Conservation (phyloP, 2,329 filamentous ascomycete species). For the Aspergillus sp. region DNA sequence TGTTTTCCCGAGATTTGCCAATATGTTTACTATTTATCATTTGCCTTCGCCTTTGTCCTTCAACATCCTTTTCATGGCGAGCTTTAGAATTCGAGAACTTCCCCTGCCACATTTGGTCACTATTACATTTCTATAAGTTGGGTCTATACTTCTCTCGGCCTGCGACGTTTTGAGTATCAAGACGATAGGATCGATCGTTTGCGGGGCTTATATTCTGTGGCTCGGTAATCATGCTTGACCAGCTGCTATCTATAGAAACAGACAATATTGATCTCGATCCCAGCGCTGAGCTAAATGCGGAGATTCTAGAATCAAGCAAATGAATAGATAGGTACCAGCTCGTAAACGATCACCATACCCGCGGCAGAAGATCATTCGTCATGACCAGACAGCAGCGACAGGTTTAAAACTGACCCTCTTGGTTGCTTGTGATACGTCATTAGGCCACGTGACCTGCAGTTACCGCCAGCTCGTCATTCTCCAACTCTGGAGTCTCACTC, state of each 20-base stretch:
- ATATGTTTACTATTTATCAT: conserved; percentile 16
- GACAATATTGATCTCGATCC: not conserved
- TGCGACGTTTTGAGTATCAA: not conserved
- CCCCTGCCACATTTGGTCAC: not conserved
- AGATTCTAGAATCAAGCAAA: not conserved
- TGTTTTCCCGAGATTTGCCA: not conserved
- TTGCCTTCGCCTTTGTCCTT: conserved; percentile 10
- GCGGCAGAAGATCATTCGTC: conserved; percentile 6
- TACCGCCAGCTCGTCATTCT: not conserved
- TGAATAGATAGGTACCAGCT: not conserved
- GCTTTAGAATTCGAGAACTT: conserved; percentile 4
- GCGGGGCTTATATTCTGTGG: not conserved
- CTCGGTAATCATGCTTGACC: not conserved
- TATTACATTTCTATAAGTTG: not conserved
- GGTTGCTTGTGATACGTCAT: not conserved
- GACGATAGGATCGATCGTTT: not conserved
- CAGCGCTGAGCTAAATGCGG: not conserved
- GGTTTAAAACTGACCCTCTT: not conserved
- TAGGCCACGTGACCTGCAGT: not conserved
- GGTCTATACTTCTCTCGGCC: not conserved
- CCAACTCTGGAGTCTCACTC: not conserved
- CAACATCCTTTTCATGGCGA: conserved; percentile 3
- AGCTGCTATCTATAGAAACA: not conserved
- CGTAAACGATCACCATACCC: not conserved
- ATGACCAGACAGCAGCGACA: not conserved